Base-by-base conservation (phyloP, 2,329 filamentous ascomycete species). In the Fusarium sp. region DNA sequence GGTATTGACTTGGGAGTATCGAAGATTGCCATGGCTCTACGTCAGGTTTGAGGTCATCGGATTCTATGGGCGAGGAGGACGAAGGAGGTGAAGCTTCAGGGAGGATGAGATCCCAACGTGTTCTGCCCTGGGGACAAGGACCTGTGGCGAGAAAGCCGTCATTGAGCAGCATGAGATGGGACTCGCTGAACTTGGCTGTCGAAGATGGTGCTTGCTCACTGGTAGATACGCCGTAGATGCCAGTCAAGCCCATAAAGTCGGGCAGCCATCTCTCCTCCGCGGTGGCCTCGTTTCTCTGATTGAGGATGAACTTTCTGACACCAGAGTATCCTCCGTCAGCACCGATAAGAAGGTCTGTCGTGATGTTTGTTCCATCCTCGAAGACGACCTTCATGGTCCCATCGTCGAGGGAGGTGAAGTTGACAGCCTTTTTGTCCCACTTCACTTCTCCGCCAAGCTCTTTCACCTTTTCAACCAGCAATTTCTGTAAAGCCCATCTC, bases 61-160 rank as follows among this genome's bases (percentile, higher is more conserved):
- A 23, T 30, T 69, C 23, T 2, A 64, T 20, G 7, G 61, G 62
- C 1, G 70, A 64, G n/a, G 48, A 68, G 6, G 48, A 18, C 5
- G 70, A 65, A 5, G 70, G 73, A 3, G 73, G 62, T 8, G 71
- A 56, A 5, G 50, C n/a, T 16, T 79, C 75, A 0, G 74, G 76
- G 20, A 79, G 56, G 16, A 79, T 65, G n/a, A 79, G 65, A 34
- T 79, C 77, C 77, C 77, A 79, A 16, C 77, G 70, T 10, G 74
- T 73, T 68, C 72, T 77, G 25, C 66, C 63, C 6, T 66, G 64
- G 2, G 70, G 69, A 39, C 71, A 76, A 0, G 76, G 77, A 0
- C 72, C 76, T 0, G 77, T 75, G 2, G 77, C 64, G 2, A 79
- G 60, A 10, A 70, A 76, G 1, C 77, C 77, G 16, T 54, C 65